Evolutionary conservation across 768 basidiomycete species (phyloP), one percentile per base, ranked within the genome.

Genomic region (Collybia mongolica): DNA sequence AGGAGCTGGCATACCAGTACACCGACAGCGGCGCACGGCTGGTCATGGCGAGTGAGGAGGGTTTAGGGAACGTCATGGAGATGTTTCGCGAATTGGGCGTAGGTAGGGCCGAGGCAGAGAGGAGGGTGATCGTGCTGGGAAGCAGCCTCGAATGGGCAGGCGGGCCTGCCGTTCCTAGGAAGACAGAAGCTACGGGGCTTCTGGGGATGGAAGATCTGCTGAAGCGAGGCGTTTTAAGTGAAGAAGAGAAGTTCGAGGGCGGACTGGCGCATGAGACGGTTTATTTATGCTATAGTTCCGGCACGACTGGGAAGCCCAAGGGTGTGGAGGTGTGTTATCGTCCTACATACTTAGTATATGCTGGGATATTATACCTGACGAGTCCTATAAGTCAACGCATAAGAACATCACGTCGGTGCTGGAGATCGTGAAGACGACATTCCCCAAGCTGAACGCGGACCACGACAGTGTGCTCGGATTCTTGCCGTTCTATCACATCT

Each of bases 301-400:
- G 90, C 4, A 92, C 90, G 1, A 90, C 87, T 0, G 88, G 90
- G 1, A 82, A 83, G 54, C 84, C 90, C 2, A 93, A 93, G 66
- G 90, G 78, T 46, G 76, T 79, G 17, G 75, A 77, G 71, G 77
- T 77, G 55, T 48, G 58, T 14, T 15, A 9, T 26, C 32, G 38
- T 24, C 46, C 2, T n/a, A 6, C 44, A 5, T 24, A 39, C 44
- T 32, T 37, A 40, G 24, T 18, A 18, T 24, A 51, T 46, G 26
- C 26, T 26, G 20, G 32, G 23, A 20, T 35, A 26, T 26, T 26
- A 4, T 26, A 7, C 24, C 24, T 26, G 7, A 26, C 24, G 24
- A 7, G 24, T 12, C 22, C 5, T 49, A 9, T 54, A 82, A n/a
- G 80, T 85, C 84, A 0, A 86, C 83, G 0, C 85, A 86, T 61